Percentiles rank a stretch among this genome's conserved stretches.
phyloP scores from a whole-genome alignment of 768 basidiomycete species.

The Leccinellum albellum region DNA sequence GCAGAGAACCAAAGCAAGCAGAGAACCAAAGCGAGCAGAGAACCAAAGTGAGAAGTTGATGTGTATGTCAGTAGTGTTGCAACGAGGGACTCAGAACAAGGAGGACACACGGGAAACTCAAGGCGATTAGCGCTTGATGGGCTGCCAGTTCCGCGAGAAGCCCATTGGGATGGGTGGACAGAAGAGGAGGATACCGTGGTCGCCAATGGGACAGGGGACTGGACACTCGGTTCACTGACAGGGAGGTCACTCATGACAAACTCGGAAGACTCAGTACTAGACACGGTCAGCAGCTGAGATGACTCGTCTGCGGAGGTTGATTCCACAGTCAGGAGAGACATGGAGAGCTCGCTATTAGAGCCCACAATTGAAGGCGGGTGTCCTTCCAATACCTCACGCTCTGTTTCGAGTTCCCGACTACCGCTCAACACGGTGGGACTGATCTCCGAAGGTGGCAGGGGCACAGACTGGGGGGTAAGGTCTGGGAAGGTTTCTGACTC shows the following conservation, averaged over 20 bases:
- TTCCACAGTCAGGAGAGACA: conserved; percentile 30
- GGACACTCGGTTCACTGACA: conserved; percentile 27
- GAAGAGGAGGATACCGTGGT: conserved; percentile 38
- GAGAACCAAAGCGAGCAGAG: too few relatives aligned
- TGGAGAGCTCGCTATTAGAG: too few relatives aligned
- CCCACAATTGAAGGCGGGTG: conserved; percentile 16
- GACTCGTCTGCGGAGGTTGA: conserved; percentile 30
- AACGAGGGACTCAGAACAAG: too few relatives aligned
- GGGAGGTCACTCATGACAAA: conserved; percentile 25
- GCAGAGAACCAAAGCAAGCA: too few relatives aligned
- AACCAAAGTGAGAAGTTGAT: too few relatives aligned
- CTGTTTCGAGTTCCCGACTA: conserved; percentile 21
- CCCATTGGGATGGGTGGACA: conserved; percentile 37
- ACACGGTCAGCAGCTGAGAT: conserved; percentile 36
- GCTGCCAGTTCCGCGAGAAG: too few relatives aligned
- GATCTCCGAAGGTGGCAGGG: conserved; percentile 37
- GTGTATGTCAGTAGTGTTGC: too few relatives aligned
- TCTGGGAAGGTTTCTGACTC: conserved; percentile 20
- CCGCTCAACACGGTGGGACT: conserved; percentile 26
- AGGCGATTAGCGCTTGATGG: too few relatives aligned
- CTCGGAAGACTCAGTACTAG: conserved; percentile 41
- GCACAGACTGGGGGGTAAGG: conserved; percentile 28
- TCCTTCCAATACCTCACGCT: conserved; percentile 11
- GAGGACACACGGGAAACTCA: too few relatives aligned
- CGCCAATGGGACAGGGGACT: conserved; percentile 33